phyloP scores from a whole-genome alignment of 768 basidiomycete species.

The Piloderma croceum region DNA sequence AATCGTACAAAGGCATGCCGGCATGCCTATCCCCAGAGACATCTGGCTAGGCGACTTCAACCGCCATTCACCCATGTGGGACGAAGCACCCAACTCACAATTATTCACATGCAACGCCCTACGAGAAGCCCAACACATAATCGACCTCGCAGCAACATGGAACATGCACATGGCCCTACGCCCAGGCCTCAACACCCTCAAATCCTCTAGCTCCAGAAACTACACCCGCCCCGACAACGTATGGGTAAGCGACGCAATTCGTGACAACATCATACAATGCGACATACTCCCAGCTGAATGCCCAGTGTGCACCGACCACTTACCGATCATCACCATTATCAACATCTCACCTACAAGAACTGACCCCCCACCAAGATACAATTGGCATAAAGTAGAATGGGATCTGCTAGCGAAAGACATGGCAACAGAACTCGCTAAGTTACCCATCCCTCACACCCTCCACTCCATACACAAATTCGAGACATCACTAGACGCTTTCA shows the following conservation, averaged over 20 bases:
- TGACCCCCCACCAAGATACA: background rate
- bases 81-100: slow-evolving; percentile 21
- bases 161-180: slow-evolving; percentile 33
- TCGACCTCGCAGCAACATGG: slow-evolving; percentile 20
- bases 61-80: slow-evolving; percentile 37
- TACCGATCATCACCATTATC: slow-evolving; percentile 29
- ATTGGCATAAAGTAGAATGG: slow-evolving; percentile 31
- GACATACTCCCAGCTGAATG: slow-evolving; percentile 9
- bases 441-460: background rate
- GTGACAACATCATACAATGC: slow-evolving; percentile 23
- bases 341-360: slow-evolving; percentile 4
- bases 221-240: slow-evolving; percentile 41
- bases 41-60: slow-evolving; percentile 39
- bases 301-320: slow-evolving; percentile 34
- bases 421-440: background rate
- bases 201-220: slow-evolving; percentile 25
- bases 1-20: background rate
- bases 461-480: slow-evolving; percentile 9
- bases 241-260: slow-evolving; percentile 21
- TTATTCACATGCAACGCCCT: slow-evolving; percentile 30
- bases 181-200: slow-evolving; percentile 27
- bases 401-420: slow-evolving; percentile 20
- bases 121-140: slow-evolving; percentile 16
- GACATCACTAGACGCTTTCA: background rate
- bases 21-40: background rate